A percentile compares a stretch with the other conserved stretches of the same genome.
Conservation (phyloP, 305 asterid species). For the Fraxinus floribunda region DNA sequence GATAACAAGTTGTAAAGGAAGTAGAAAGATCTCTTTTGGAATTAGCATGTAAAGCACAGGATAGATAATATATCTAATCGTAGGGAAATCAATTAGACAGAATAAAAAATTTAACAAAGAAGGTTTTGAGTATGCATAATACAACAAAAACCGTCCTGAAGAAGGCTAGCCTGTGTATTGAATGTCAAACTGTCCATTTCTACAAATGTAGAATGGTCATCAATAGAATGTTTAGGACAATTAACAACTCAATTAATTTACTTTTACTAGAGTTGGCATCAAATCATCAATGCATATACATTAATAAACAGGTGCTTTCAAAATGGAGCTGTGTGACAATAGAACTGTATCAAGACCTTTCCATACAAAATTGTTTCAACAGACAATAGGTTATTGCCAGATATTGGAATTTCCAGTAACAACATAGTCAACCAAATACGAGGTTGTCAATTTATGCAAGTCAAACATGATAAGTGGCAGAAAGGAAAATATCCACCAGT, state of each 20-base stretch:
- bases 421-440: slow-evolving; percentile 12
- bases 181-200: slow-evolving; percentile 2
- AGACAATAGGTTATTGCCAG: slow-evolving; percentile 14
- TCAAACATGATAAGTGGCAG: slow-evolving; percentile 13
- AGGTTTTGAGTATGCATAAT: slow-evolving; percentile 1
- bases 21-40: background rate
- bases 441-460: slow-evolving; percentile 14
- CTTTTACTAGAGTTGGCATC: slow-evolving; percentile 19
- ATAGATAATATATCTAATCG: slow-evolving; percentile 2
- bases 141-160: slow-evolving; percentile 8
- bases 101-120: slow-evolving; percentile 12
- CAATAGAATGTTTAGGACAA: slow-evolving; percentile 8
- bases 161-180: slow-evolving; percentile 12
- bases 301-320: background rate
- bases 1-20: slow-evolving; percentile 3
- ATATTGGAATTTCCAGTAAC: slow-evolving; percentile 17
- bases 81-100: slow-evolving; percentile 7
- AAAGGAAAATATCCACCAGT: slow-evolving; percentile 61
- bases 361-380: slow-evolving; percentile 1
- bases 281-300: slow-evolving; percentile 11
- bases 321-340: slow-evolving; percentile 10
- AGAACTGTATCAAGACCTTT: slow-evolving; percentile 11
- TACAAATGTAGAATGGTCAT: background rate
- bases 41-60: slow-evolving; percentile 9
- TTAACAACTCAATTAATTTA: slow-evolving; percentile 12